Evolutionary conservation across 75 land plant genomes (phyloP), one percentile per base, ranked within the genome.

Genomic region (Pinus tabuliformis): DNA sequence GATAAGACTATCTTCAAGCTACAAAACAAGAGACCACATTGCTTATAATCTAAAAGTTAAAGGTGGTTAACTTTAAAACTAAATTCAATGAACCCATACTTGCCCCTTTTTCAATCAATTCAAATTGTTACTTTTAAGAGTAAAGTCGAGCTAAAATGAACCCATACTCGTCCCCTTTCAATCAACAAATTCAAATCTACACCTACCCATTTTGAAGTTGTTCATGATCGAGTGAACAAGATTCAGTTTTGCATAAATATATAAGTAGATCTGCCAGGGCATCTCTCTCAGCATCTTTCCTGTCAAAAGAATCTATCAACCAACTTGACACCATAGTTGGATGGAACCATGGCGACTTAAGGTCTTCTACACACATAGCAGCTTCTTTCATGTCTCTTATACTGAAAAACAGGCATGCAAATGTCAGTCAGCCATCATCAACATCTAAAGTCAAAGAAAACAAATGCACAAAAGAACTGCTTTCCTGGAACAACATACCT

Each of bases 291-390:
- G 78, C 70, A 65, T 90, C 91, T 65, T 90, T 93, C 76, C 92
- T 85, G 42, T 97, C 99, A 74, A 97, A 91, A 21, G 94, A 89
- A 73, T 93, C 94, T 26, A 75, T 76, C 6, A 93, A 84, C 99
- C 99, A 97, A 5, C 77, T 64, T 1, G 82, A 86, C 24, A 97
- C 81, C 91, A 97, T 86, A 0, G 80, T 80, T 12, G 98, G 83
- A 70, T 95, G 84, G 73, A 86, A 95, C 70, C 79, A 72, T 3
- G 96, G 92, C 1, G 95, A 78, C 33, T 87, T 86, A 78, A 97
- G 70, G 6, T 97, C 99, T 64, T 90, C 86, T 33, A 97, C 85
- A 78, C 99, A 97, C 52, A 83, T 59, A 56, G 76, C 83, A 56
- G 89, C 92, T 81, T 97, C 99, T 58, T 84, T 81, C 88, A 85